phyloP scores from a whole-genome alignment of 2,329 filamentous ascomycete genomes.

The Blumeria graminis region DNA sequence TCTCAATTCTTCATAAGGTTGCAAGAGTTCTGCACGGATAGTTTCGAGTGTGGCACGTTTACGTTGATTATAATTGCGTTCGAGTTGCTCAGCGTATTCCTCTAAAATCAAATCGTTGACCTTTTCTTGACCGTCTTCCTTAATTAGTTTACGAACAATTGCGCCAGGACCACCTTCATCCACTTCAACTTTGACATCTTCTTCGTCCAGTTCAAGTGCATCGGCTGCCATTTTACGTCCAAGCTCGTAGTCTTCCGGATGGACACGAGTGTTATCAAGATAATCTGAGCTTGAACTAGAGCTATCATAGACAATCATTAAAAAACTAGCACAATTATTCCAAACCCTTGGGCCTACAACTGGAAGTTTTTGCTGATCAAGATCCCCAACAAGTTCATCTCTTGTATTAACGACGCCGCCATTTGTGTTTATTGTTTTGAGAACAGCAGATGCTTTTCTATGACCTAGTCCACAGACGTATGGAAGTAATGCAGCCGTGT shows the following conservation, averaged over 20 bases:
- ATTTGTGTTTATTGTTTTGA: constrained; percentile 82
- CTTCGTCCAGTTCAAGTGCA: constrained; percentile 85
- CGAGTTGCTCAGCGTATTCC: constrained; percentile 87
- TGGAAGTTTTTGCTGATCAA: constrained; percentile 50
- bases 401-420: constrained; percentile 66
- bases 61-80: constrained; percentile 75
- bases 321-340: constrained; percentile 91
- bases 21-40: constrained; percentile 78
- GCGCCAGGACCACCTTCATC: constrained; percentile 76
- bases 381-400: constrained; percentile 71
- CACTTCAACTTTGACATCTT: constrained; percentile 86
- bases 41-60: constrained; percentile 93
- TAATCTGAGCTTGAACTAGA: constrained; percentile 67
- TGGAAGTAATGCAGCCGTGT: constrained; percentile 68
- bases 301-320: constrained; percentile 74
- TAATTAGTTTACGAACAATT: constrained; percentile 84
- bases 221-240: constrained; percentile 97
- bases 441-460: constrained; percentile 61
- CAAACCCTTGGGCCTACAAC: constrained; percentile 79
- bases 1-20: constrained; percentile 82
- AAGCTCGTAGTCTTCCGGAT: constrained; percentile 95
- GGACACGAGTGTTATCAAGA: constrained; percentile 86
- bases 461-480: constrained; percentile 82
- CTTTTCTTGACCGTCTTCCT: constrained; percentile 78
- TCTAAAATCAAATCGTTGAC: constrained; percentile 92